These are phyloP conservation scores for Pythium dissotocum DNA, from an alignment of 352 stramenopile genomes.

Conservation along the genomic window DNA sequence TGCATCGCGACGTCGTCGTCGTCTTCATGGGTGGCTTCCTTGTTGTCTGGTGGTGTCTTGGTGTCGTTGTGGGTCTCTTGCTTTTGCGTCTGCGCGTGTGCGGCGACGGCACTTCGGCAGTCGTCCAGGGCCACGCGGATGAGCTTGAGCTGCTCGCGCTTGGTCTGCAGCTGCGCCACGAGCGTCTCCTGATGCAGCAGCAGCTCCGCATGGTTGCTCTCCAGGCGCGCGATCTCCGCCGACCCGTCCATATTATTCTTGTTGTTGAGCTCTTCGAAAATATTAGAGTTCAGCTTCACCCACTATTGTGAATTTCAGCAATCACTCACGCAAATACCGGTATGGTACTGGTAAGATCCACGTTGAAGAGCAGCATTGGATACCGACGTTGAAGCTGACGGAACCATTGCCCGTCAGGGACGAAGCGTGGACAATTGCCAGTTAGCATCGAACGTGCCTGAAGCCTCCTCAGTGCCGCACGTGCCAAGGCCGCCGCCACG, in stretches of 20 bases:
- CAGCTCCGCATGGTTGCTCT: constrained; percentile 63
- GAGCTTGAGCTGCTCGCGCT: constrained; percentile 44
- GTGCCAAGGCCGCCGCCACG: neutral
- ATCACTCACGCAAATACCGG: constrained; percentile 11
- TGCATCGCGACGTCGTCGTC: neutral
- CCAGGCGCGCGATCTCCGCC: constrained; percentile 51
- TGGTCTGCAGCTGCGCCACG: constrained; percentile 42
- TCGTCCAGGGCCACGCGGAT: constrained; percentile 42
- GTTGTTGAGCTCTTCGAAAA: neutral
- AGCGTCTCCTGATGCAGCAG: constrained; percentile 59
- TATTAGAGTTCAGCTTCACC: neutral
- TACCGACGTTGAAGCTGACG: constrained; percentile 9
- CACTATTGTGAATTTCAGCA: neutral
- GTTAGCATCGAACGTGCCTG: neutral
- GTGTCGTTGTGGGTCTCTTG: neutral
- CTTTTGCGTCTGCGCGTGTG: neutral
- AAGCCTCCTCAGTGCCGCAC: neutral
- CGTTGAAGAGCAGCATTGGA: neutral
- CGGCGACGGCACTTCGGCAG: constrained; percentile 21
- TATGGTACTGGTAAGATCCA: constrained; percentile 10
- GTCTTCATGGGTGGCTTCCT: neutral
- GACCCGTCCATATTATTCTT: constrained; percentile 17
- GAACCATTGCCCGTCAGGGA: neutral
- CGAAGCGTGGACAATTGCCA: neutral
- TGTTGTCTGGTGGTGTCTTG: neutral